phyloP scores from a whole-genome alignment of 2,329 filamentous ascomycete species.

The Neopestalotiopsis rosae region DNA sequence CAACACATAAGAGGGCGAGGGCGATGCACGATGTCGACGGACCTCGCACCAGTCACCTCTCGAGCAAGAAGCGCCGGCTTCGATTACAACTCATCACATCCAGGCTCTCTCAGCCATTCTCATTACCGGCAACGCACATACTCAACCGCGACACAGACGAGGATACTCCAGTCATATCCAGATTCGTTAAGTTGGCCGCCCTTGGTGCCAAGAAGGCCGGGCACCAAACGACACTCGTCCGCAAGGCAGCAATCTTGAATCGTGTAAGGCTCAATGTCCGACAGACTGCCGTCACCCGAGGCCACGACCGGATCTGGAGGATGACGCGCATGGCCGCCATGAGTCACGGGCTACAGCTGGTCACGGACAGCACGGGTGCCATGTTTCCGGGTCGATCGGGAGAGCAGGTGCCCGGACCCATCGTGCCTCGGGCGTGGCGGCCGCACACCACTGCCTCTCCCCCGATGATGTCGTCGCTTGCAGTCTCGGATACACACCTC shows the following conservation, averaged over 20 bases:
- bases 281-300: slow-evolving; percentile 38
- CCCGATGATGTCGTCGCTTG: neutral
- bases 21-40: slow-evolving; percentile 64
- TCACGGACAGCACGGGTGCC: slow-evolving; percentile 32
- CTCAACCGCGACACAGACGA: slow-evolving; percentile 63
- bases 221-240: slow-evolving; percentile 56
- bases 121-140: slow-evolving; percentile 72
- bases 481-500: neutral
- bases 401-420: slow-evolving; percentile 20
- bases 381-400: slow-evolving; percentile 34
- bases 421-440: slow-evolving; percentile 30
- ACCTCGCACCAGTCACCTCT: slow-evolving; percentile 52
- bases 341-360: slow-evolving; percentile 40
- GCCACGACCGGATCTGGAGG: slow-evolving; percentile 37
- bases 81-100: slow-evolving; percentile 70
- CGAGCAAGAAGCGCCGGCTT: slow-evolving; percentile 71
- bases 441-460: slow-evolving; percentile 31
- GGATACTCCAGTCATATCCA: slow-evolving; percentile 39
- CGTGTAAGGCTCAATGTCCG: slow-evolving; percentile 55
- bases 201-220: slow-evolving; percentile 47
- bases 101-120: slow-evolving; percentile 72
- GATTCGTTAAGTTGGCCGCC: slow-evolving; percentile 54
- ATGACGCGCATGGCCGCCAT: slow-evolving; percentile 40
- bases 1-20: slow-evolving; percentile 45
- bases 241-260: slow-evolving; percentile 72